Percentiles rank a stretch among this genome's conserved stretches.
Conservation (phyloP, 371 early-diverging fungal species). For the Apophysomyces ossiformis region DNA sequence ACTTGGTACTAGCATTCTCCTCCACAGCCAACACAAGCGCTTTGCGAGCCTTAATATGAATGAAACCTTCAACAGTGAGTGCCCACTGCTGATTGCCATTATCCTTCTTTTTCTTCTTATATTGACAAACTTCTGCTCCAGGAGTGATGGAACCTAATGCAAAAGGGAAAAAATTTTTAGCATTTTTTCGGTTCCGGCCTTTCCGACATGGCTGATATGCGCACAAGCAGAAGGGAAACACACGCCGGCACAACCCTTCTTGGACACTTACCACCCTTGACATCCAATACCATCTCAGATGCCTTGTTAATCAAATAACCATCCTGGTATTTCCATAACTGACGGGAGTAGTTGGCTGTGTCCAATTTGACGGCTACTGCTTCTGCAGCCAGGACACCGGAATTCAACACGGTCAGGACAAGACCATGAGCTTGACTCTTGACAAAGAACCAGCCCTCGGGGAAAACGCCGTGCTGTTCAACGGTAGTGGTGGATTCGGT, state of each 20-base stretch:
- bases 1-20: slow-evolving; percentile 29
- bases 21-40: slow-evolving; percentile 41
- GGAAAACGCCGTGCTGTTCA: slow-evolving; percentile 49
- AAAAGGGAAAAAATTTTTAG: background rate
- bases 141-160: slow-evolving; percentile 31
- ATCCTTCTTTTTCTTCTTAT: slow-evolving; percentile 38
- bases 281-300: slow-evolving; percentile 60
- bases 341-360: slow-evolving; percentile 55
- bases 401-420: slow-evolving; percentile 49
- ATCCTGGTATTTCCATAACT: slow-evolving; percentile 59
- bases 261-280: slow-evolving; percentile 53
- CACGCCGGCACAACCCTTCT: too few relatives aligned
- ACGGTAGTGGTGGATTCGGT: slow-evolving; percentile 15
- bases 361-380: slow-evolving; percentile 49
- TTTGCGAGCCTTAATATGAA: slow-evolving; percentile 29
- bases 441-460: slow-evolving; percentile 65
- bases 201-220: too few relatives aligned
- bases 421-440: slow-evolving; percentile 58
- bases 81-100: slow-evolving; percentile 49
- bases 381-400: slow-evolving; percentile 33
- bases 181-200: too few relatives aligned
- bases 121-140: slow-evolving; percentile 45
- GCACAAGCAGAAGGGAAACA: too few relatives aligned
- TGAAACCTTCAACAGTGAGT: slow-evolving; percentile 41
- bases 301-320: slow-evolving; percentile 63